Evolutionary conservation across 495 filamentous ascomycete species (phyloP).

Genomic region (Penicillium roqueforti): DNA sequence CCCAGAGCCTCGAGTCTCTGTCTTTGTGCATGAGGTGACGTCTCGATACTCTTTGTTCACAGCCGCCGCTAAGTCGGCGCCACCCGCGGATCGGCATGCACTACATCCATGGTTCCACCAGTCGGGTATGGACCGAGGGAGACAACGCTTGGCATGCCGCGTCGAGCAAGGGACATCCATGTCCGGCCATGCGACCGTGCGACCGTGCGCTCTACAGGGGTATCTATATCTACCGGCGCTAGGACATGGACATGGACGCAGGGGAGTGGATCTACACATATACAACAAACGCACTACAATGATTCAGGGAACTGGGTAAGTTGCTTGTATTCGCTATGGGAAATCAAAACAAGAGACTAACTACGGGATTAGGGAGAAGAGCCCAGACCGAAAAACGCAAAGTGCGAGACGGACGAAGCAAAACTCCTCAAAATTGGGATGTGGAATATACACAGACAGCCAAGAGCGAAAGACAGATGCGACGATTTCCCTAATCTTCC

Average conservation of each 20-base stretch:
- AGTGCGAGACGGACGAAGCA: neutral
- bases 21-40: slow-evolving; percentile 6
- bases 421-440: neutral
- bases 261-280: neutral
- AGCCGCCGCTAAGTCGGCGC: neutral
- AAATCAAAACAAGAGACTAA: slow-evolving; percentile 8
- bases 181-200: neutral
- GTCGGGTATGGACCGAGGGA: neutral
- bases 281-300: neutral
- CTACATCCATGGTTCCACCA: neutral
- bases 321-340: slow-evolving; percentile 10
- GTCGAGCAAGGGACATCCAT: neutral
- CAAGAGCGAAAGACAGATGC: neutral
- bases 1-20: neutral
- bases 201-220: neutral
- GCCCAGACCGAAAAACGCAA: neutral
- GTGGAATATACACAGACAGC: slow-evolving; percentile 13
- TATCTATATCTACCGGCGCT: neutral
- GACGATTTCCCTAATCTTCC: slow-evolving; percentile 56
- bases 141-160: slow-evolving; percentile 6
- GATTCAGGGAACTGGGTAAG: neutral
- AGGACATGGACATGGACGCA: neutral
- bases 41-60: slow-evolving; percentile 8
- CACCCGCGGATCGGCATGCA: slow-evolving; percentile 2
- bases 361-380: neutral